phyloP scores from a whole-genome alignment of 2,329 filamentous ascomycete genomes.

The Macrophomina pseudophaseolina region DNA sequence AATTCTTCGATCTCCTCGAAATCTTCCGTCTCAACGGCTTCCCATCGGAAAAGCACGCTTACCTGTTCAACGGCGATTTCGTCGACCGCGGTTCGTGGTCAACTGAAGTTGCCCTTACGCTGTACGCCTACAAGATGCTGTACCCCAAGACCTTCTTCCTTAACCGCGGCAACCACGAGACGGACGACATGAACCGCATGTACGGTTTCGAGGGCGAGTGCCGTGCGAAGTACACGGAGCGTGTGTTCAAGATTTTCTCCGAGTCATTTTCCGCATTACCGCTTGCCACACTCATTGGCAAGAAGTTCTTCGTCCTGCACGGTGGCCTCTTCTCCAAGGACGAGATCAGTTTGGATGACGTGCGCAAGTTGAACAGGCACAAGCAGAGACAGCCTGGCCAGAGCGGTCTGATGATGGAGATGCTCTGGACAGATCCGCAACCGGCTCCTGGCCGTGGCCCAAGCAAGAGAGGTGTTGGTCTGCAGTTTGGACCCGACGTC shows the following conservation, averaged over 20 bases:
- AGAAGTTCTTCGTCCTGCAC: slow-evolving; percentile 90
- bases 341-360: slow-evolving; percentile 88
- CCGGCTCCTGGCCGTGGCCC: slow-evolving; percentile 82
- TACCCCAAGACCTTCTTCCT: slow-evolving; percentile 87
- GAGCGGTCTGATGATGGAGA: slow-evolving; percentile 98
- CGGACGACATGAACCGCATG: slow-evolving; percentile 98
- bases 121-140: slow-evolving; percentile 98
- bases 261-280: slow-evolving; percentile 96
- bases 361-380: slow-evolving; percentile 89
- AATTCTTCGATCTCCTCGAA: slow-evolving; percentile 97
- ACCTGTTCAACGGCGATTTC: slow-evolving; percentile 98
- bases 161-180: slow-evolving; percentile 98
- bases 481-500: slow-evolving; percentile 96
- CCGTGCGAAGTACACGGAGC: slow-evolving; percentile 96
- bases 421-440: slow-evolving; percentile 99
- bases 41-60: slow-evolving; percentile 85
- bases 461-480: slow-evolving; percentile 93
- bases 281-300: slow-evolving; percentile 86
- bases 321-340: slow-evolving; percentile 97
- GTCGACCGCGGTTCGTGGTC: slow-evolving; percentile 98
- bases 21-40: slow-evolving; percentile 90
- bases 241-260: slow-evolving; percentile 95
- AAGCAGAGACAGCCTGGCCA: slow-evolving; percentile 92
- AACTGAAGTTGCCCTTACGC: slow-evolving; percentile 88
- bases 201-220: slow-evolving; percentile 99